Base-by-base conservation (phyloP, 352 stramenopile genomes). In the Thraustochytrium striatum region DNA sequence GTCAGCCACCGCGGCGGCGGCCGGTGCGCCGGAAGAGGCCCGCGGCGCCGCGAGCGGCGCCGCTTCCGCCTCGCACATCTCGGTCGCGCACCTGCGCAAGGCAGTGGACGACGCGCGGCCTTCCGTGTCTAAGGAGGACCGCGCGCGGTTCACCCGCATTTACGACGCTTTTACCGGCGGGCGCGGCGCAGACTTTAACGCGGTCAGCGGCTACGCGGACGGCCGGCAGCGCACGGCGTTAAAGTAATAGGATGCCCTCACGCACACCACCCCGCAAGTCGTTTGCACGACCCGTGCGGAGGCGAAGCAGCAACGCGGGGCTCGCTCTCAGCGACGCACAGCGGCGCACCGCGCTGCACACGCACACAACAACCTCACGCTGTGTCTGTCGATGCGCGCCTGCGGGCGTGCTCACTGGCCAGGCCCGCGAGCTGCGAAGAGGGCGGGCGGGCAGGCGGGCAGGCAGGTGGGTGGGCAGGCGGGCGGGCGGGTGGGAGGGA, bases 161-260 rank as follows among this genome's bases (percentile, higher is more conserved):
- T 80, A 80, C 47, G 47, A 80, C 3, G 58, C 55, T 3, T 80
- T 80, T 57, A 72, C 50, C 28, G 70, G 70, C 16, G 70, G 79
- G 25, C 70, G 70, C 2, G 70, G 58, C 30, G 70, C 70, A n/a
- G 70, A 80, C 47, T 80, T 80, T 47, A 70, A 80, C 35, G 55
- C 70, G 25, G 58, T 80, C 28, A 72, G 55, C 47, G 70, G 70
- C 21, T 80, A 72, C 30, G 16, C 55, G 28, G 58, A 72, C 35
- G 70, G 70, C 28, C 79, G 69, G 36, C 55, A 80, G 58, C 55
- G 70, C 41, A 70, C 58, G 0, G 70, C 70, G 38, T 57, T 80
- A 35, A 80, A 80, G 50, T 80, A 81, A 61, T 41, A 57, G 21
- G 47, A 21, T 16, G 16, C 47, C 16, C 25, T 55, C 47, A 25